Evolutionary conservation across 1,284 basidiomycete genomes (phyloP).

Genomic region (Leccinum proximum): DNA sequence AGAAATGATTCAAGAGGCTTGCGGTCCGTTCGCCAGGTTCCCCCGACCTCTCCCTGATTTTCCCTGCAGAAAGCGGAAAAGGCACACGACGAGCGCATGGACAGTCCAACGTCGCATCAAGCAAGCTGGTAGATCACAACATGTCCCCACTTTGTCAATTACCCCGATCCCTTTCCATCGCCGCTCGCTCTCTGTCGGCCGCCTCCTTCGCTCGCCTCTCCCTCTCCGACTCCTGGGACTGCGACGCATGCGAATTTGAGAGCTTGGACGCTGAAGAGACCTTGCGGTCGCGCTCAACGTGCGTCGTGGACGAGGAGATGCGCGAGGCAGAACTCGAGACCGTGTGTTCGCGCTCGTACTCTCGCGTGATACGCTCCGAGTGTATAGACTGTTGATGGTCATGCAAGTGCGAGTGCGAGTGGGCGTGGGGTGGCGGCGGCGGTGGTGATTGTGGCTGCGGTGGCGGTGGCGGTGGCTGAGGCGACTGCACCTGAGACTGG

Average conservation of each 20-base stretch:
- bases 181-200: slow-evolving; percentile 17
- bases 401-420: not conserved
- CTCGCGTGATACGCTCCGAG: slow-evolving; percentile 24
- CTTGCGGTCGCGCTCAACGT: slow-evolving; percentile 29
- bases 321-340: slow-evolving; percentile 26
- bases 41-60: too few relatives aligned
- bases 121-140: too few relatives aligned
- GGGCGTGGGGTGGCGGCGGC: not conserved
- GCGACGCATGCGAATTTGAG: slow-evolving; percentile 17
- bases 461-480: not conserved
- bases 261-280: slow-evolving; percentile 24
- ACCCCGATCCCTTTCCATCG: slow-evolving; percentile 2
- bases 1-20: too few relatives aligned
- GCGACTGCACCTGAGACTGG: slow-evolving; percentile 1
- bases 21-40: too few relatives aligned
- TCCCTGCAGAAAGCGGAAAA: too few relatives aligned
- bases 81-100: too few relatives aligned
- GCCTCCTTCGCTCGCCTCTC: slow-evolving; percentile 20
- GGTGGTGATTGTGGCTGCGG: too few relatives aligned
- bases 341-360: slow-evolving; percentile 24
- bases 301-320: slow-evolving; percentile 22
- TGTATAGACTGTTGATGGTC: slow-evolving; percentile 15
- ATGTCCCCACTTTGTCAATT: too few relatives aligned
- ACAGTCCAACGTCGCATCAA: too few relatives aligned
- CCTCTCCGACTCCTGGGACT: slow-evolving; percentile 24